Base-by-base conservation (phyloP, 805 yeast genomes). In the Metschnikowia colocasiae region DNA sequence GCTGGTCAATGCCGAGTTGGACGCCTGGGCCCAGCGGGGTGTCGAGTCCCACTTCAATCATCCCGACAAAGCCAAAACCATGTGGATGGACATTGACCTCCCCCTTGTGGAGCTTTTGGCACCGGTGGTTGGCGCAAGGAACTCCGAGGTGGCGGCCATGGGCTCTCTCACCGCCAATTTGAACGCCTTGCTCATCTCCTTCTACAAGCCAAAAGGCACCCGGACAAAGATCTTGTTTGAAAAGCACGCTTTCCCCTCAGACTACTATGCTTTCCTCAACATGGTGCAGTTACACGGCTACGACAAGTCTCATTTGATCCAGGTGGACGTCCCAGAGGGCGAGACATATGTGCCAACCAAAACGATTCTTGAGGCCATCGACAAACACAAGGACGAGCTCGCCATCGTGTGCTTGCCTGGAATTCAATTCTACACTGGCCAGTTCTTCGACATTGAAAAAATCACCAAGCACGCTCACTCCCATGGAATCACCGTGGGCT, bases 351-450 rank as follows among this genome's bases (percentile, higher is more conserved):
- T 91, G 22, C 63, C 79, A 23, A 85, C 90, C 0, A 80, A 80
- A 50, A 84, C 83, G 52, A 83, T 91, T 9, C 48, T 85, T 25
- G 62, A 67, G 0, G 62, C 73, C 1, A 80, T 91, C 25, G 79
- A 78, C n/a, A 61, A 68, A 18, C 63, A 83, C 48, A 76, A 79
- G 10, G 81, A 81, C 20, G 77, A 79, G 37, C 63, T 89, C 42
- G 91, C 96, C 0, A 57, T 91, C 8, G 81, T 90, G 3, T 78
- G 92, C 54, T 76, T 91, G 38, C 85, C 97, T 0, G 98, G 97
- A 1, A 80, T 91, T 49, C 98, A 91, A 61, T 91, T 84, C 69
- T 92, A 90, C 64, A 80, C 97, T 1, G 98, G 98, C 6, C 98
- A 91, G 65, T 71, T 74, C 22, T 90, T 91, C 58, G 87, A 88